Evolutionary conservation across 306 rosid species (phyloP), one percentile per base, ranked within the genome.

Genomic region (Calophaca sinica): DNA sequence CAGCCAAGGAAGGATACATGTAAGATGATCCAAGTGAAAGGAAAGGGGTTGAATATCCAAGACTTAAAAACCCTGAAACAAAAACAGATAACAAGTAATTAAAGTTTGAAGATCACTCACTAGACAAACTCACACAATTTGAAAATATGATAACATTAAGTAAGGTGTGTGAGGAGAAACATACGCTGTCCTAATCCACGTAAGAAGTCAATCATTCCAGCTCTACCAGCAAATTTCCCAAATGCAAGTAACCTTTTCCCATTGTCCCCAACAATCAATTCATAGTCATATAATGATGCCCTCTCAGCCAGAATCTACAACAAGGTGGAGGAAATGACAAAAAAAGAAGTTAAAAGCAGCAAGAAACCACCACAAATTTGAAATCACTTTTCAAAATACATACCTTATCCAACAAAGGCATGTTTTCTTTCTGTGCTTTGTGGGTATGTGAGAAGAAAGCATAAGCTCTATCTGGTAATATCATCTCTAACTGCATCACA

Each of bases 1-100:
- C 93, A 68, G 93, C 96, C 88, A 91, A 82, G 14, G 98, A 91
- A 52, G 93, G 83, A 84, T 94, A 94, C 98, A 91, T 94, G 84
- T 94, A 90, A n/a, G 98, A 90, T 75, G 88, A 79, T 77, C 98
- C 98, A 72, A 94, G 79, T 29, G 97, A 94, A 48, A 94, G 86
- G 77, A 94, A 94, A 32, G 98, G 98, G 32, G 98, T 94, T 48
- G 98, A 94, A 79, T 89, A 91, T 84, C 98, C 98, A 71, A 94
- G 96, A 81, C 92, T 87, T 13, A 94, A 81, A 77, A 87, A 89
- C 62, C 97, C 98, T 94, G 87, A 45, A 7, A 75, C 32, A 70
- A 26, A 52, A 64, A 65, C 54, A 68, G 20, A 70, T 45, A 76
- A 76, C 6, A 77, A 5, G 76, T 70, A 78, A 38, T 38, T 38